Percentiles rank a stretch among this genome's conserved stretches.
These are phyloP conservation scores for Cryptosporidium xiaoi DNA, from an alignment of 169 alveolate genomes.

Conservation along the genomic window DNA sequence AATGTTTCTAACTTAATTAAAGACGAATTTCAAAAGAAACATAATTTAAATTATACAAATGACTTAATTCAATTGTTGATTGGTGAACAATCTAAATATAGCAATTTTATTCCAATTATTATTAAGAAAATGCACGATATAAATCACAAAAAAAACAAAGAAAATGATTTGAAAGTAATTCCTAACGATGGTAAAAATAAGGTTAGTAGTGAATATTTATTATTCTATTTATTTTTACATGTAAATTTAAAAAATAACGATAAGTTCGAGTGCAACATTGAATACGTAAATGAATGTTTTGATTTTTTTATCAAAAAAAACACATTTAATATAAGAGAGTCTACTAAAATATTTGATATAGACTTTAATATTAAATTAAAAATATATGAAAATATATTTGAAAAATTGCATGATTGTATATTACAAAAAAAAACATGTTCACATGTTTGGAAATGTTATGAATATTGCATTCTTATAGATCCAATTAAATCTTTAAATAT, in stretches of 20 bases:
- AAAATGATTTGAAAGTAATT: no score
- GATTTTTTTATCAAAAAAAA: constrained; percentile 18
- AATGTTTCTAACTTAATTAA: neutral
- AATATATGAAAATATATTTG: constrained; percentile 7
- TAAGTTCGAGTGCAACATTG: neutral
- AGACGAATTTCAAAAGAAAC: neutral
- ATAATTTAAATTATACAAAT: no score
- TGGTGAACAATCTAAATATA: neutral
- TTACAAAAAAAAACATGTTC: neutral
- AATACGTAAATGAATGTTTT: constrained; percentile 39
- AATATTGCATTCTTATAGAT: constrained; percentile 19
- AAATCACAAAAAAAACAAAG: neutral
- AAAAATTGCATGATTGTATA: constrained; percentile 6
- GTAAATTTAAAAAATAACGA: neutral
- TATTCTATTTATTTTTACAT: constrained; percentile 31
- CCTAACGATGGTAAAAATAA: no score
- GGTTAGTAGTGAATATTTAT: constrained; percentile 7
- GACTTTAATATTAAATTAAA: constrained; percentile 5
- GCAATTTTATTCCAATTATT: constrained; percentile 3
- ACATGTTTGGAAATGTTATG: constrained; percentile 23
- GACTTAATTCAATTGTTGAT: neutral
- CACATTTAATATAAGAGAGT: constrained; percentile 48
- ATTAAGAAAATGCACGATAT: constrained; percentile 9
- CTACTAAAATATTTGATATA: constrained; percentile 8
- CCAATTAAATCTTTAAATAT: constrained; percentile 23